phyloP scores from a whole-genome alignment of 2,329 filamentous ascomycete genomes.

The Epichloe scottii region DNA sequence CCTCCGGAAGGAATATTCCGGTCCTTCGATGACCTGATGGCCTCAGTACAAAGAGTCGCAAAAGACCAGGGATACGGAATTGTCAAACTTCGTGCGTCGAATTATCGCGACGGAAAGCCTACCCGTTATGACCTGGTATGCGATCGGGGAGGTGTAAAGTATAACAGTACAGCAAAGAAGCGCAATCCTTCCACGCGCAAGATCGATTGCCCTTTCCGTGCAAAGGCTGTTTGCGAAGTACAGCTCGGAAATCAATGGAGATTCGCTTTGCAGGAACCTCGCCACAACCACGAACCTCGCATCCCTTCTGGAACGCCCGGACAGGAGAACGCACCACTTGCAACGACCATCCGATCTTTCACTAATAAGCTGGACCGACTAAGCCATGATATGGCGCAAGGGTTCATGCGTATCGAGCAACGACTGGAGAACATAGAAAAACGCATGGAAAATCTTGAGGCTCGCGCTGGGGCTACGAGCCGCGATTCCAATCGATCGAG shows the following conservation, averaged over 20 bases:
- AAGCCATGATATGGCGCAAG: slow-evolving; percentile 41
- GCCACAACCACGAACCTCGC: slow-evolving; percentile 50
- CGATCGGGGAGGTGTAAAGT: slow-evolving; percentile 51
- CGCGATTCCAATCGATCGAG: slow-evolving; percentile 32
- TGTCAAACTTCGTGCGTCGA: slow-evolving; percentile 49
- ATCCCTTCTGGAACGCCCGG: slow-evolving; percentile 40
- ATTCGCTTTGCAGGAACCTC: slow-evolving; percentile 47
- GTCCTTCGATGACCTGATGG: slow-evolving; percentile 46
- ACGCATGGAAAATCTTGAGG: slow-evolving; percentile 41
- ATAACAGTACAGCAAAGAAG: slow-evolving; percentile 53
- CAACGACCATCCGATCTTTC: slow-evolving; percentile 44
- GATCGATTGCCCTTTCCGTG: slow-evolving; percentile 50
- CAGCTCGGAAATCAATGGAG: slow-evolving; percentile 51
- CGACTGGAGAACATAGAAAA: slow-evolving; percentile 40
- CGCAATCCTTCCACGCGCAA: slow-evolving; percentile 51
- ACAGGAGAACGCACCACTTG: slow-evolving; percentile 44
- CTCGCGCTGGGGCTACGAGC: slow-evolving; percentile 29
- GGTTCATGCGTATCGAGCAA: slow-evolving; percentile 37
- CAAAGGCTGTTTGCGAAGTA: slow-evolving; percentile 51
- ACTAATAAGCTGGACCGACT: slow-evolving; percentile 49
- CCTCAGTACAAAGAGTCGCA: slow-evolving; percentile 44
- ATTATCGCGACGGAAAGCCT: slow-evolving; percentile 50
- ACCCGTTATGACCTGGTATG: slow-evolving; percentile 51
- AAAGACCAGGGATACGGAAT: slow-evolving; percentile 52
- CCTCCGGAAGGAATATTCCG: slow-evolving; percentile 49